These are phyloP conservation scores for Cladosporium sp. DNA, from an alignment of 2,329 filamentous ascomycete genomes.

Conservation along the genomic window DNA sequence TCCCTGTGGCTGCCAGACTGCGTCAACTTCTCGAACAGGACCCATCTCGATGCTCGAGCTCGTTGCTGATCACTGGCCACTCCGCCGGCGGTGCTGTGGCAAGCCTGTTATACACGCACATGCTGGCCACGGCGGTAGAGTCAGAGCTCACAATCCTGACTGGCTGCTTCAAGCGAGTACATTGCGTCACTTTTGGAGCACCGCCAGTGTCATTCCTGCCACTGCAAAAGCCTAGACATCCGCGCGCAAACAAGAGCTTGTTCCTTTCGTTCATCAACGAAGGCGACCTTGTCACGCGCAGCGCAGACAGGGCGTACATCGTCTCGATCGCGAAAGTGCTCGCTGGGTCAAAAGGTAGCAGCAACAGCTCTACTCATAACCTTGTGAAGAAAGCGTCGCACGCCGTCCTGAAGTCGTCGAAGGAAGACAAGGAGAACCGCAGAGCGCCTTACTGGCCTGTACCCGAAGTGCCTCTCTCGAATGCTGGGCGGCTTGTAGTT, in stretches of 20 bases:
- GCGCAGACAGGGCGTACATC: constrained; percentile 71
- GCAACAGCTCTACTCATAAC: not conserved
- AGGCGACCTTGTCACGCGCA: constrained; percentile 71
- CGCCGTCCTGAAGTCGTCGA: not conserved
- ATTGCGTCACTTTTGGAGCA: constrained; percentile 82
- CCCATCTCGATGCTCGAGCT: constrained; percentile 60
- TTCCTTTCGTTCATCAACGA: constrained; percentile 83
- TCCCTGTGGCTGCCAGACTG: constrained; percentile 66
- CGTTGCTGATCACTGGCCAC: constrained; percentile 79
- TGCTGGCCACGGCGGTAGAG: constrained; percentile 59
- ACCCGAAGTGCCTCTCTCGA: constrained; percentile 62
- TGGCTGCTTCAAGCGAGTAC: constrained; percentile 68
- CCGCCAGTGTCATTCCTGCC: constrained; percentile 73
- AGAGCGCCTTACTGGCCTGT: constrained; percentile 54
- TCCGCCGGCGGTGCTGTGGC: constrained; percentile 83
- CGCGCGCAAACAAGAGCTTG: constrained; percentile 56
- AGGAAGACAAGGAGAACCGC: constrained; percentile 1
- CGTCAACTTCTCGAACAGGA: constrained; percentile 68
- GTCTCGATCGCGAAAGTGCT: constrained; percentile 69
- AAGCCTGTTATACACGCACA: constrained; percentile 73
- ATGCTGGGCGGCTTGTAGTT: constrained; percentile 65
- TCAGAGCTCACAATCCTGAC: constrained; percentile 69
- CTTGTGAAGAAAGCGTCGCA: constrained; percentile 15
- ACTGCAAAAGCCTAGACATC: constrained; percentile 52
- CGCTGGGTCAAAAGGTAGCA: constrained; percentile 36